Base-by-base conservation (phyloP, 2,329 filamentous ascomycete genomes). In the Xylaria sp. region DNA sequence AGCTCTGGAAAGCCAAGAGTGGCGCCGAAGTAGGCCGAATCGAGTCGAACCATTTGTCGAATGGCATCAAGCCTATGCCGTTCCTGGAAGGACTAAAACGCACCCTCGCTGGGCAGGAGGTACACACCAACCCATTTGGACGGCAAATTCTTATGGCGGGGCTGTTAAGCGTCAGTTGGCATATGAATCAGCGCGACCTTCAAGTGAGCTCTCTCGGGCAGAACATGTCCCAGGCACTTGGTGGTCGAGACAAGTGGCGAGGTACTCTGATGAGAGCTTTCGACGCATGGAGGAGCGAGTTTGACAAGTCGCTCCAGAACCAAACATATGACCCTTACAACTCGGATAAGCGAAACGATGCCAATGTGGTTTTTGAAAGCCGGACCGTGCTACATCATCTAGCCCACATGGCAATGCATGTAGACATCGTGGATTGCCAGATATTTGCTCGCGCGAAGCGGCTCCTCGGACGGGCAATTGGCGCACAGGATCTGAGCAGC, bases 401-500 rank as follows among this genome's bases (percentile, higher is more conserved):
- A 12, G 96, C 96, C 0, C 96, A 98, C 79, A 98, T 99, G 93
- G 93, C 94, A 2, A 97, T 97, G 87, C 94, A 98, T 77, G 94
- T 97, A 27, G 95, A 98, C 77, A 93, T 98, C 62, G 93, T 97
- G n/a, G 95, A 98, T 79, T 95, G 94, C 75, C 95, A 98, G 80
- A 97, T 98, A 72, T 98, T 96, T 79, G 96, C 95, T 4, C 90
- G 94, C 8, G 93, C 95, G 1, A 93, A 91, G 73, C 87, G 94
- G 34, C 86, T 98, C 1, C 88, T 98, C 3, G 95, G 96, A 24
- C 90, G 95, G 55, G 90, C 91, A 0, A 97, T 98, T 69, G 94
- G 93, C 0, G 85, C 89, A 1, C 89, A 93, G 69, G 96, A 98
- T 80, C 90, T 96, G 65, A 90, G 86, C 70, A 91, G 89, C 59